Conservation (phyloP, 139 green algal genomes). For the Pseudopediastrum boryanum region DNA sequence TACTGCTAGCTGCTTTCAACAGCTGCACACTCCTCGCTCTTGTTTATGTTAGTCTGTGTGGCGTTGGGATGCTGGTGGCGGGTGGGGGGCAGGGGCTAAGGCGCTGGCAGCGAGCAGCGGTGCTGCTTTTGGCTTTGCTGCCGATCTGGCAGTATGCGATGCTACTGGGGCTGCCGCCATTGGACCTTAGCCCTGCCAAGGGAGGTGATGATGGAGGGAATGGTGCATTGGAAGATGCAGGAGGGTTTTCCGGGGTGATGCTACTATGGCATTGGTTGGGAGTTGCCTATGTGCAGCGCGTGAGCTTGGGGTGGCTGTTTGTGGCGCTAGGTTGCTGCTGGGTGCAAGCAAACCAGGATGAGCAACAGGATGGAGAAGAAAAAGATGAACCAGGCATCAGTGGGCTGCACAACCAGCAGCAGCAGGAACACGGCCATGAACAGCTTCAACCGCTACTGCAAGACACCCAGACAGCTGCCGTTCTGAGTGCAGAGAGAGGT, state of each 20-base stretch:
- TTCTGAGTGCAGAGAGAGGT: too few relatives aligned
- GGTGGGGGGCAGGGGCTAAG: too few relatives aligned
- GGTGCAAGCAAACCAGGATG: too few relatives aligned
- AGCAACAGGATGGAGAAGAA: too few relatives aligned
- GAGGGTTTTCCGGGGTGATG: background rate
- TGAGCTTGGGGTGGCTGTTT: background rate
- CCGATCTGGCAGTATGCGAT: constrained; percentile 57
- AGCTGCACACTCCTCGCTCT: constrained; percentile 57
- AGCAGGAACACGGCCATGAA: constrained; percentile 2
- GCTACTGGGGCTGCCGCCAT: constrained; percentile 48
- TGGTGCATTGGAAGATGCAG: too few relatives aligned
- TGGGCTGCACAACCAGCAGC: constrained; percentile 2
- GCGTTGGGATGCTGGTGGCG: too few relatives aligned
- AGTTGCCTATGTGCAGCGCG: background rate
- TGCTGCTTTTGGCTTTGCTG: constrained; percentile 50
- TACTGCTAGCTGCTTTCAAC: constrained; percentile 64
- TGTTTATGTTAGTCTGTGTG: too few relatives aligned
- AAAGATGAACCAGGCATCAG: too few relatives aligned
- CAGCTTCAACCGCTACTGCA: too few relatives aligned
- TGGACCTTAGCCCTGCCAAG: too few relatives aligned
- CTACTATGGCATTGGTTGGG: background rate
- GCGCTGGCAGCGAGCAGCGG: constrained; percentile 40
- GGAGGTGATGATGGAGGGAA: too few relatives aligned
- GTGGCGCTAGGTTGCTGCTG: background rate
- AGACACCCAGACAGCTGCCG: too few relatives aligned